Conservation (phyloP, 805 yeast species). For the Schizosaccharomyces osmophilus region DNA sequence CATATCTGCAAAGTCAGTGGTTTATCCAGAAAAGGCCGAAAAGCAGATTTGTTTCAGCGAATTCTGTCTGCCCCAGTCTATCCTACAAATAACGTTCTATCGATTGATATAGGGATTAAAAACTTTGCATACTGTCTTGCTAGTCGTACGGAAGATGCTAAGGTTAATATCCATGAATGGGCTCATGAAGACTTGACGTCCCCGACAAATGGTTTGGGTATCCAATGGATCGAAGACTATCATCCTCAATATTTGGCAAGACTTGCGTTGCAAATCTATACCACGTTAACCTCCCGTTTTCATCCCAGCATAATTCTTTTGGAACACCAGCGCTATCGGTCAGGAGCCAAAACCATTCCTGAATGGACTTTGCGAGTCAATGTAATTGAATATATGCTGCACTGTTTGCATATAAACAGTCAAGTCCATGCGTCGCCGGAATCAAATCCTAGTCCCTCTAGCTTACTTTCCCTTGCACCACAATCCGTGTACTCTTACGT, state of each 20-base stretch:
- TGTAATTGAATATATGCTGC: neutral
- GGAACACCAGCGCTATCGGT: neutral
- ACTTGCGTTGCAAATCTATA: neutral
- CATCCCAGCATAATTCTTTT: neutral
- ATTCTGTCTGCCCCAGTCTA: neutral
- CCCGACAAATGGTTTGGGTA: neutral
- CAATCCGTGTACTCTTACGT: neutral
- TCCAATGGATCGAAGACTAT: neutral
- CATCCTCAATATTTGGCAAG: neutral
- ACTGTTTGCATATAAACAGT: neutral
- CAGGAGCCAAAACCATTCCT: neutral
- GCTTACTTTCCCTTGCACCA: neutral
- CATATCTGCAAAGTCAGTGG: neutral
- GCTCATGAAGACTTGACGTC: neutral
- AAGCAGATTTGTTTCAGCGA: neutral
- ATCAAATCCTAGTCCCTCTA: neutral
- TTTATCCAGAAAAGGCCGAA: neutral
- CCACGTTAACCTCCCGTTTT: neutral
- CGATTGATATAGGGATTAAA: neutral
- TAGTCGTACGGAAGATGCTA: neutral
- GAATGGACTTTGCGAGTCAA: neutral
- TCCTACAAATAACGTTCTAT: neutral
- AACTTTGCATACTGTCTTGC: neutral
- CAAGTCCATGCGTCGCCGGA: neutral
- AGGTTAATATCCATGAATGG: neutral